Evolutionary conservation across 495 filamentous ascomycete species (phyloP).

Genomic region (Penicillium cinerascens): DNA sequence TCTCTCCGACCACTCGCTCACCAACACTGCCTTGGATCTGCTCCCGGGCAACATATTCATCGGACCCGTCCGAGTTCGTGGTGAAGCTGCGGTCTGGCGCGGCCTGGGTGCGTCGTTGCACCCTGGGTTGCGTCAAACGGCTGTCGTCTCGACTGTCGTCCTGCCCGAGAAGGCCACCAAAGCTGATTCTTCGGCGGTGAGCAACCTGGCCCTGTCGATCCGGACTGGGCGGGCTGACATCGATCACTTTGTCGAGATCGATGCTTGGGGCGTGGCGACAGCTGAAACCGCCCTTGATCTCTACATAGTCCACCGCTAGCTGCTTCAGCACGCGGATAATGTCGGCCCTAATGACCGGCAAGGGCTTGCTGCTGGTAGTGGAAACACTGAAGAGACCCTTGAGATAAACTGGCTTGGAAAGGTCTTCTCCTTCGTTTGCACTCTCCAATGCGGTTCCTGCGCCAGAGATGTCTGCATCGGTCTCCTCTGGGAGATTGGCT

Average conservation of each 20-base stretch:
- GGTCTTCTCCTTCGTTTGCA: constrained; percentile 51
- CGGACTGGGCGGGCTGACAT: constrained; percentile 53
- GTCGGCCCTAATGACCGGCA: constrained; percentile 78
- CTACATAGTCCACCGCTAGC: constrained; percentile 82
- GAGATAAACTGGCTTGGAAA: constrained; percentile 87
- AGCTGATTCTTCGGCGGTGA: constrained; percentile 78
- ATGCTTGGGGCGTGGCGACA: constrained; percentile 88
- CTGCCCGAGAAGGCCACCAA: constrained; percentile 65
- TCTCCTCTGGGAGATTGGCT: constrained; percentile 77
- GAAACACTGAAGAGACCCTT: constrained; percentile 98
- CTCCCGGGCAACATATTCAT: constrained; percentile 58
- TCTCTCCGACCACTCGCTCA: constrained; percentile 66
- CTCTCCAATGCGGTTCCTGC: constrained; percentile 50
- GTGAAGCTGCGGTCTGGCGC: constrained; percentile 63
- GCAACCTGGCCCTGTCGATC: constrained; percentile 51
- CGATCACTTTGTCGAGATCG: constrained; percentile 68
- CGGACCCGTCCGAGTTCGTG: constrained; percentile 75
- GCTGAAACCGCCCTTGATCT: constrained; percentile 91
- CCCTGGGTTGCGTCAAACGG: constrained; percentile 22
- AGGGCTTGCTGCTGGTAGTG: constrained; percentile 89
- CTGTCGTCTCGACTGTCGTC: constrained; percentile 48
- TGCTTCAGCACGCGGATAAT: constrained; percentile 87
- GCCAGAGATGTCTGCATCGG: constrained; percentile 54
- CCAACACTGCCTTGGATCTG: constrained; percentile 33
- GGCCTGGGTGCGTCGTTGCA: constrained; percentile 39